Evolutionary conservation across 305 asterid genomes (phyloP).

Genomic region (Fraxinus paxiana): DNA sequence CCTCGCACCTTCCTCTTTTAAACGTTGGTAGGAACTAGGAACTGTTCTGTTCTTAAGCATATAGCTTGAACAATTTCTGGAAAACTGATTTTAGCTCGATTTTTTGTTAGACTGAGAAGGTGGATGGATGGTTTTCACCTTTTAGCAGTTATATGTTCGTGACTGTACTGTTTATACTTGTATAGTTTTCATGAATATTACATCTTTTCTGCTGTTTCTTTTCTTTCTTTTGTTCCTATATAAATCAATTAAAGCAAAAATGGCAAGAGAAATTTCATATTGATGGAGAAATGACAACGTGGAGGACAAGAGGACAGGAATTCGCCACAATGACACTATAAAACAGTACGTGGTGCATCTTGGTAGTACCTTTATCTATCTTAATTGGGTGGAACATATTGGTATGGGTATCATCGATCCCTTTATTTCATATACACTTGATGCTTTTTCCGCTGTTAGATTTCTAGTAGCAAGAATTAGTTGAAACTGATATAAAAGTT

Average conservation of each 20-base stretch:
- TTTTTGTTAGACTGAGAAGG: neutral
- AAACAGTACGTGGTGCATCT: neutral
- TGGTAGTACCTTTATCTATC: conserved; percentile 3
- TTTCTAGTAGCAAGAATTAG: neutral
- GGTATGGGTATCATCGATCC: neutral
- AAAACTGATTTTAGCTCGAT: neutral
- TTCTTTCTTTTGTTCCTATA: neutral
- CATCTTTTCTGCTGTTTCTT: neutral
- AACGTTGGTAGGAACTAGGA: neutral
- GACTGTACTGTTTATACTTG: neutral
- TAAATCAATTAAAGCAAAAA: neutral
- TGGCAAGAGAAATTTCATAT: neutral
- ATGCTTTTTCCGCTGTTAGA: neutral
- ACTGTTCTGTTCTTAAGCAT: neutral
- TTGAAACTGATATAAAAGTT: neutral
- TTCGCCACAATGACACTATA: conserved; percentile 4
- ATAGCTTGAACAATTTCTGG: neutral
- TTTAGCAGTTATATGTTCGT: neutral
- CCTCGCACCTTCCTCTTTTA: neutral
- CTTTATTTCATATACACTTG: neutral
- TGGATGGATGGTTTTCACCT: neutral
- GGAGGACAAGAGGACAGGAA: conserved; percentile 16
- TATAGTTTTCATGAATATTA: neutral
- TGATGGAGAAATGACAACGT: neutral
- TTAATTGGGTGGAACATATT: neutral